These are phyloP conservation scores for Paraglomus occultum DNA, from an alignment of 192 early-diverging fungal genomes.

Conservation along the genomic window DNA sequence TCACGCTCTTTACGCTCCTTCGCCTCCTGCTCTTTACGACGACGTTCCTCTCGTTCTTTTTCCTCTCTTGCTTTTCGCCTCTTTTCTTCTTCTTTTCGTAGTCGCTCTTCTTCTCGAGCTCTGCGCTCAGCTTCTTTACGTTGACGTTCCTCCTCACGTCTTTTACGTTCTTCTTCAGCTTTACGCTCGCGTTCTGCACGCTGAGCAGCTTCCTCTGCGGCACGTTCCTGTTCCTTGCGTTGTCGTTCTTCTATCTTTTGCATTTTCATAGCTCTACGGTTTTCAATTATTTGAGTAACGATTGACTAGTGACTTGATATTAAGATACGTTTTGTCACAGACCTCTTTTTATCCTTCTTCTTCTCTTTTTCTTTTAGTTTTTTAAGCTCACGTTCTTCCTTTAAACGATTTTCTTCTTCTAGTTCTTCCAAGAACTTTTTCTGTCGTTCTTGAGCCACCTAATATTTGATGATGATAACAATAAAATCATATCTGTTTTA, in stretches of 20 bases:
- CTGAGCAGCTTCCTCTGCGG: conserved; percentile 46
- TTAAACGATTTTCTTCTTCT: conserved; percentile 77
- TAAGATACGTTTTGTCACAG: conserved; percentile 13
- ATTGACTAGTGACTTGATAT: not conserved
- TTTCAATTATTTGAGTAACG: conserved; percentile 4
- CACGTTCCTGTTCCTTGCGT: conserved; percentile 53
- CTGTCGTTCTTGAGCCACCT: conserved; percentile 77
- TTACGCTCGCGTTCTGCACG: conserved; percentile 45
- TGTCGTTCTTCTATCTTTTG: conserved; percentile 69
- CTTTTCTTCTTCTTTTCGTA: conserved; percentile 41
- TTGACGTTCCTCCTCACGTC: conserved; percentile 57
- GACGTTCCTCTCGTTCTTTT: conserved; percentile 46
- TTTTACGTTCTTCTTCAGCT: conserved; percentile 62
- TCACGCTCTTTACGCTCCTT: conserved; percentile 43
- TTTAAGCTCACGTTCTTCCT: conserved; percentile 54
- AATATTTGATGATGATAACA: not conserved
- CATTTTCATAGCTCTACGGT: conserved; percentile 59
- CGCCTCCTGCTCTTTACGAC: conserved; percentile 61
- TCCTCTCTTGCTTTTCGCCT: conserved; percentile 31
- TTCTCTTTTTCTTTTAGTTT: conserved; percentile 66
- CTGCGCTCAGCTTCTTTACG: conserved; percentile 59
- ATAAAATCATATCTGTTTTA: not conserved
- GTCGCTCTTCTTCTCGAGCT: conserved; percentile 44
- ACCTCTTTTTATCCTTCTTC: conserved; percentile 78
- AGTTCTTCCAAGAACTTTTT: conserved; percentile 83